These are phyloP conservation scores for Cladorrhinum samala DNA, from an alignment of 495 filamentous ascomycete species.

Conservation along the genomic window DNA sequence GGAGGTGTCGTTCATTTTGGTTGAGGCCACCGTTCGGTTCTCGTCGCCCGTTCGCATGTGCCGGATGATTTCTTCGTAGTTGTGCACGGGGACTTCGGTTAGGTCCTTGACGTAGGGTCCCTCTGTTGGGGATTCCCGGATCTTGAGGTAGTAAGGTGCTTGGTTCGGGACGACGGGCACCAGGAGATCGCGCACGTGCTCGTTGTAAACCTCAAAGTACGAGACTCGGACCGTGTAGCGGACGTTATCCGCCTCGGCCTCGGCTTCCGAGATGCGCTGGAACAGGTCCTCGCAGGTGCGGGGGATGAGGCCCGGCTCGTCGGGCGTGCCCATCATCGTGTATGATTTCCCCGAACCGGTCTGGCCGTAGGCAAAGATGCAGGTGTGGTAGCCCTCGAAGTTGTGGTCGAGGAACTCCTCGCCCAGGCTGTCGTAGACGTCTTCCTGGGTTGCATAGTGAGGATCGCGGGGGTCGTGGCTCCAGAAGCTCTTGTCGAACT, in stretches of 20 bases:
- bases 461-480: conserved; percentile 70
- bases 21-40: conserved; percentile 86
- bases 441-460: conserved; percentile 61
- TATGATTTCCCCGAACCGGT: conserved; percentile 97
- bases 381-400: conserved; percentile 98
- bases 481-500: conserved; percentile 98
- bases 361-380: conserved; percentile 98
- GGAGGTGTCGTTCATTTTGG: conserved; percentile 99
- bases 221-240: conserved; percentile 95
- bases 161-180: conserved; percentile 63
- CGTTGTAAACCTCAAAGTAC: conserved; percentile 99
- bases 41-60: conserved; percentile 86
- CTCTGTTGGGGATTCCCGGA: conserved; percentile 89
- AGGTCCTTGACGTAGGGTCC: conserved; percentile 97
- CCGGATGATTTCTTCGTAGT: conserved; percentile 73
- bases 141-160: conserved; percentile 88
- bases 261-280: conserved; percentile 80
- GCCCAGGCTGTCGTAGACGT: conserved; percentile 89
- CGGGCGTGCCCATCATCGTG: conserved; percentile 95
- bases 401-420: conserved; percentile 99
- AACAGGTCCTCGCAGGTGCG: conserved; percentile 97
- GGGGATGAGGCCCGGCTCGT: conserved; percentile 84
- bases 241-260: conserved; percentile 68
- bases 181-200: conserved; percentile 93
- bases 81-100: conserved; percentile 84